Percentiles rank a stretch among this genome's conserved stretches.
These are phyloP conservation scores for Lactifluus volemus DNA, from an alignment of 768 basidiomycete genomes.

Conservation along the genomic window DNA sequence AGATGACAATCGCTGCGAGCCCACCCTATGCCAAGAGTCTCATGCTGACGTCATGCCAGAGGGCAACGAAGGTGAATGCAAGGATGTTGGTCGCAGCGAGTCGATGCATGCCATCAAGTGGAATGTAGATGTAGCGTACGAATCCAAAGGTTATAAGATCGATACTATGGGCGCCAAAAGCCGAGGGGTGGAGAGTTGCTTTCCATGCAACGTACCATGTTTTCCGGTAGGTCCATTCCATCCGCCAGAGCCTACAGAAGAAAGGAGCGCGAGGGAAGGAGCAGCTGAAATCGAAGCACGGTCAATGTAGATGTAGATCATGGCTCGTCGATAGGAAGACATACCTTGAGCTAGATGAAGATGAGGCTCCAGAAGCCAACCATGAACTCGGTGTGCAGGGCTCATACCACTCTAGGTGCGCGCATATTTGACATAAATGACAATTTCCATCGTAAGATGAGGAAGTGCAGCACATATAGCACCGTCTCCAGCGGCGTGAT, in stretches of 20 bases:
- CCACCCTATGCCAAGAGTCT: slow-evolving; percentile 91
- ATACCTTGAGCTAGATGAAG: no score
- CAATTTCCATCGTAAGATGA: slow-evolving; percentile 79
- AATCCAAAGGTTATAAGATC: slow-evolving; percentile 94
- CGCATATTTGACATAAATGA: slow-evolving; percentile 84
- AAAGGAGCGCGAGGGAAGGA: slow-evolving; percentile 96
- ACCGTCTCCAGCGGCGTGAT: slow-evolving; percentile 35
- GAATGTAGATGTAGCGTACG: slow-evolving; percentile 86
- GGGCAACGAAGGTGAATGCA: slow-evolving; percentile 91
- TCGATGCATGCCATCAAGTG: slow-evolving; percentile 66
- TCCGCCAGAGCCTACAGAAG: slow-evolving; percentile 86
- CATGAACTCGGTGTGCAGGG: slow-evolving; percentile 77
- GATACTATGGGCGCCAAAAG: slow-evolving; percentile 97
- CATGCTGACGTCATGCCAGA: slow-evolving; percentile 95
- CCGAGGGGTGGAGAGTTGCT: slow-evolving; percentile 92
- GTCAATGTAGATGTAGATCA: not conserved
- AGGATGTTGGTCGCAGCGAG: slow-evolving; percentile 56
- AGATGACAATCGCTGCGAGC: slow-evolving; percentile 84
- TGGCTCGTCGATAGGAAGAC: no score
- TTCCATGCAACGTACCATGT: slow-evolving; percentile 97
- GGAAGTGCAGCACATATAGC: slow-evolving; percentile 63
- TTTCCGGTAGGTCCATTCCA: slow-evolving; percentile 91
- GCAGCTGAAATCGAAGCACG: slow-evolving; percentile 43
- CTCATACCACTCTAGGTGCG: slow-evolving; percentile 74
- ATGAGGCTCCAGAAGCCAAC: slow-evolving; percentile 97